Conservation (phyloP, 345 rosid species). For the Aegle marmelos region DNA sequence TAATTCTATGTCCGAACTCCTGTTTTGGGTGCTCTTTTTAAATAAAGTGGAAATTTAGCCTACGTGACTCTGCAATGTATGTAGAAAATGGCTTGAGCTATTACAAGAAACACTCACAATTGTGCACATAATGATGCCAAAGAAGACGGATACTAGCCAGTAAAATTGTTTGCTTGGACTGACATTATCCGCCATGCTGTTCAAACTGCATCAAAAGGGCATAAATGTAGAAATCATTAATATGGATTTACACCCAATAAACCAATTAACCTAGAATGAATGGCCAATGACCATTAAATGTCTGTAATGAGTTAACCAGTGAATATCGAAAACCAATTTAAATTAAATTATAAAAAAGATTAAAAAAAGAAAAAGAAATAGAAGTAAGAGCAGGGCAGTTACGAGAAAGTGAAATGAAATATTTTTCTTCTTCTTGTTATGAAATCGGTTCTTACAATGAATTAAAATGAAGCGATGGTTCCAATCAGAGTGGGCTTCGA, state of each 20-base stretch:
- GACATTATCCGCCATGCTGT: constrained; percentile 23
- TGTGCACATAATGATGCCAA: constrained; percentile 50
- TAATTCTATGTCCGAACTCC: no score
- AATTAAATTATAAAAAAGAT: no score
- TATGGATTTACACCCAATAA: neutral
- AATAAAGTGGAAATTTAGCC: neutral
- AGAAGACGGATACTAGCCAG: constrained; percentile 34
- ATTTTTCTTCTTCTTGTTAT: no score
- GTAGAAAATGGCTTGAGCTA: neutral
- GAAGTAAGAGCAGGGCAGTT: neutral
- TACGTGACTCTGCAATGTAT: neutral
- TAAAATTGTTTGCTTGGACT: constrained; percentile 24
- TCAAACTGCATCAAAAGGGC: constrained; percentile 7
- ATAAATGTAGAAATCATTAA: neutral
- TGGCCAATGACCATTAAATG: neutral
- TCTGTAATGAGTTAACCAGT: neutral
- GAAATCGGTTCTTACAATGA: neutral
- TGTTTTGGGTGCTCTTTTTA: neutral
- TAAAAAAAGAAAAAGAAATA: no score
- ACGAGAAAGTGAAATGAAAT: neutral
- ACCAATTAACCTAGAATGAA: neutral
- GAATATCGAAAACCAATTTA: neutral
- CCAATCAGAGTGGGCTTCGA: neutral
- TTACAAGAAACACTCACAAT: constrained; percentile 31
- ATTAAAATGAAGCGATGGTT: neutral